These are phyloP conservation scores for Didymella segeticola DNA, from an alignment of 2,329 filamentous ascomycete species.

Conservation along the genomic window DNA sequence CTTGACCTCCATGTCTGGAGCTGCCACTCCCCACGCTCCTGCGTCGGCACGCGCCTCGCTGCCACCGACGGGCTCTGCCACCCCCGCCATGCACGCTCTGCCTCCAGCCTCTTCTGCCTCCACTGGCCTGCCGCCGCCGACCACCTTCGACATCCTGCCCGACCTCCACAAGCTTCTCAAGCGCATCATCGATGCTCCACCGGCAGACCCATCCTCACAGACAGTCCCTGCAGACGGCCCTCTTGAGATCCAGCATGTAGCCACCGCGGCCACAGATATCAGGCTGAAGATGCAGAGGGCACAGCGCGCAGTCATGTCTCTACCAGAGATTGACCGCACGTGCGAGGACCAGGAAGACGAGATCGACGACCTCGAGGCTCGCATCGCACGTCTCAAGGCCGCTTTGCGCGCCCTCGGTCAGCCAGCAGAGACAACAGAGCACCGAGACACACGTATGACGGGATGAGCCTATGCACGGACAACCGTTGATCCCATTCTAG, in stretches of 20 bases:
- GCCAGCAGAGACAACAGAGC: constrained; percentile 26
- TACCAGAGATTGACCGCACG: constrained; percentile 74
- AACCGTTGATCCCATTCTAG: constrained; percentile 39
- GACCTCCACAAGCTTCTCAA: constrained; percentile 79
- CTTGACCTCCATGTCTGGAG: constrained; percentile 17
- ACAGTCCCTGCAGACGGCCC: constrained; percentile 40
- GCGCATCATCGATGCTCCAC: constrained; percentile 66
- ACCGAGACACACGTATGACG: constrained; percentile 47
- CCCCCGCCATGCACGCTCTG: constrained; percentile 35
- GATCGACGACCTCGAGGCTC: constrained; percentile 69
- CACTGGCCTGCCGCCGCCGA: constrained; percentile 74
- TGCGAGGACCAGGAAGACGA: constrained; percentile 74
- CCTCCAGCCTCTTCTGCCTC: constrained; percentile 54
- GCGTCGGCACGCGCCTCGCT: constrained; percentile 41
- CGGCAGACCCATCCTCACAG: constrained; percentile 35
- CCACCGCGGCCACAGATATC: constrained; percentile 76
- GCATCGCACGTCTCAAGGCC: constrained; percentile 66
- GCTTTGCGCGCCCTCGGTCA: constrained; percentile 43
- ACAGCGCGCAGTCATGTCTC: constrained; percentile 65
- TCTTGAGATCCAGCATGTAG: constrained; percentile 76
- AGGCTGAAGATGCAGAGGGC: constrained; percentile 86
- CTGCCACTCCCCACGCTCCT: constrained; percentile 43
- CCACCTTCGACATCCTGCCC: constrained; percentile 84
- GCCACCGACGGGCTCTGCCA: constrained; percentile 40
- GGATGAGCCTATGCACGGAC: constrained; percentile 38